These are phyloP conservation scores for Yamadazyma dendronema DNA, from an alignment of 1,139 yeast genomes.

Conservation along the genomic window DNA sequence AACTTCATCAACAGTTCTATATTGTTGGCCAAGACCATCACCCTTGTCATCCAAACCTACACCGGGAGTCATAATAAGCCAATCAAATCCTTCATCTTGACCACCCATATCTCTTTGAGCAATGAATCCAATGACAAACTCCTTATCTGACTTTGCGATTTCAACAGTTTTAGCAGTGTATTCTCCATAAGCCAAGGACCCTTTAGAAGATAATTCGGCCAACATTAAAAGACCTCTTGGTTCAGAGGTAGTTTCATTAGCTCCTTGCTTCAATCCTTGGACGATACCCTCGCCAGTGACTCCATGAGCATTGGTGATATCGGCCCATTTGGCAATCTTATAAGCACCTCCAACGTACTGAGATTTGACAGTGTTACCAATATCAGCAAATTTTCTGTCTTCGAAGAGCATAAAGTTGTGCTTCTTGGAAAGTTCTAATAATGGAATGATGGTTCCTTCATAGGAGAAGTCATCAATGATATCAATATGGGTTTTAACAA, in stretches of 20 bases:
- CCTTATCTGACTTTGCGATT: constrained; percentile 82
- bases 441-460: constrained; percentile 74
- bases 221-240: constrained; percentile 92
- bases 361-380: constrained; percentile 95
- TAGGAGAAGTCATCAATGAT: constrained; percentile 84
- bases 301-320: constrained; percentile 96
- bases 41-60: constrained; percentile 97
- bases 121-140: constrained; percentile 93
- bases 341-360: constrained; percentile 91
- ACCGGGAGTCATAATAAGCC: constrained; percentile 97
- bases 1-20: constrained; percentile 87
- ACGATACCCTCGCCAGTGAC: constrained; percentile 96
- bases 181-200: constrained; percentile 89
- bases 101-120: constrained; percentile 92
- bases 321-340: constrained; percentile 91
- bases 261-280: constrained; percentile 81
- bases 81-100: constrained; percentile 79
- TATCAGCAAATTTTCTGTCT: constrained; percentile 97
- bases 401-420: constrained; percentile 88
- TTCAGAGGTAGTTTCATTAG: constrained; percentile 62
- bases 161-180: constrained; percentile 86
- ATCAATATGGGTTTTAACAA: constrained; percentile 93
- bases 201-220: constrained; percentile 93
- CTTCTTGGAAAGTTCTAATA: constrained; percentile 65
- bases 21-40: constrained; percentile 96